These are phyloP conservation scores for Pseudogymnoascus sp. DNA, from an alignment of 2,329 filamentous ascomycete genomes.

Conservation along the genomic window DNA sequence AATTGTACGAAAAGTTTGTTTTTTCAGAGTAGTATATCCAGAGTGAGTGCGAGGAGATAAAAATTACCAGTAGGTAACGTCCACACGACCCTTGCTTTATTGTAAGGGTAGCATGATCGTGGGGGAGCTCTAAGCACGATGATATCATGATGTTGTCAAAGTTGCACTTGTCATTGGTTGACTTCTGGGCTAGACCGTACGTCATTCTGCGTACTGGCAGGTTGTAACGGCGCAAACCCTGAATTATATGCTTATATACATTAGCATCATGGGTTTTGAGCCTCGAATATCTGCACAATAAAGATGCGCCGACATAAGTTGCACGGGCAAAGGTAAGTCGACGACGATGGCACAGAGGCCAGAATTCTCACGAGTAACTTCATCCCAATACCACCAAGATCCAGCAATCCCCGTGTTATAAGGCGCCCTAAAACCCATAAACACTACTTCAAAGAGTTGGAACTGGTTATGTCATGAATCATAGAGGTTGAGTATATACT, in stretches of 20 bases:
- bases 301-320: background rate
- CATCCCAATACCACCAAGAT: background rate
- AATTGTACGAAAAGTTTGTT: background rate
- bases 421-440: background rate
- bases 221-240: background rate
- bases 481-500: background rate
- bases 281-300: background rate
- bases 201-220: background rate
- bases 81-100: conserved; percentile 1
- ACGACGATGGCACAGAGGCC: background rate
- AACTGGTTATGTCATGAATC: conserved; percentile 1
- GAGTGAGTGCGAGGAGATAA: background rate
- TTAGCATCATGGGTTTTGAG: background rate
- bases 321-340: background rate
- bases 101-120: conserved; percentile 1
- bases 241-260: conserved; percentile 9
- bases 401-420: background rate
- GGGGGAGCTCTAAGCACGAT: conserved; percentile 2
- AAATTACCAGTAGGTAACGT: background rate
- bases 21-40: background rate
- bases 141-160: conserved; percentile 9
- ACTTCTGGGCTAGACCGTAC: background rate
- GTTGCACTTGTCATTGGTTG: background rate
- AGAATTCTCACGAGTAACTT: background rate
- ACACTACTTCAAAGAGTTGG: background rate